Percentiles rank a stretch among this genome's conserved stretches.
Conservation (phyloP, 805 yeast genomes). For the Suhomyces sp. region DNA sequence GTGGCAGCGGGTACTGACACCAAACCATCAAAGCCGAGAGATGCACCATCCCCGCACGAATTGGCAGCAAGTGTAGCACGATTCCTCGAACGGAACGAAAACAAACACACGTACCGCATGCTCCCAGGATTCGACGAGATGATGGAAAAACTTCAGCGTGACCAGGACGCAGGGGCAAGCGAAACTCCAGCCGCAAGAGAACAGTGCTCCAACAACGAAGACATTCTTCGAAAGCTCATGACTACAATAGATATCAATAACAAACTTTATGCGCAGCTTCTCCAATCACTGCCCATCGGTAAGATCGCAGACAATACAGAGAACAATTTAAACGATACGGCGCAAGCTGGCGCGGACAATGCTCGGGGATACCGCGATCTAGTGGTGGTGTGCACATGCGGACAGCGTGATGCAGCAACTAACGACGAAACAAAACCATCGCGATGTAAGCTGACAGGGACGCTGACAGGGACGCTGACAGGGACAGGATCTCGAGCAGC, state of each 20-base stretch:
- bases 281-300: neutral
- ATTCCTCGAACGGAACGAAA: neutral
- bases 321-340: neutral
- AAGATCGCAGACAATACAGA: neutral
- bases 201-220: neutral
- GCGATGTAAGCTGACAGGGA: neutral
- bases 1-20: neutral
- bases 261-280: neutral
- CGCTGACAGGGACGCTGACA: neutral
- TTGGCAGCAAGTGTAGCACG: neutral
- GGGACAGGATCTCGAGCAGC: neutral
- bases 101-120: neutral
- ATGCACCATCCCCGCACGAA: neutral
- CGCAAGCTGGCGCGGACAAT: neutral
- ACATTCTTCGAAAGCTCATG: neutral
- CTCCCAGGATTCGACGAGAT: conserved; percentile 9
- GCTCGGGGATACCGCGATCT: neutral
- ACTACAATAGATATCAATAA: conserved; percentile 1
- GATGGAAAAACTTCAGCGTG: conserved; percentile 4
- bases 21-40: neutral
- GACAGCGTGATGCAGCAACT: neutral
- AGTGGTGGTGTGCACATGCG: neutral
- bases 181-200: neutral
- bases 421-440: neutral
- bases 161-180: neutral